Base-by-base conservation (phyloP, 805 yeast species). In the Hanseniaspora jakobsenii region DNA sequence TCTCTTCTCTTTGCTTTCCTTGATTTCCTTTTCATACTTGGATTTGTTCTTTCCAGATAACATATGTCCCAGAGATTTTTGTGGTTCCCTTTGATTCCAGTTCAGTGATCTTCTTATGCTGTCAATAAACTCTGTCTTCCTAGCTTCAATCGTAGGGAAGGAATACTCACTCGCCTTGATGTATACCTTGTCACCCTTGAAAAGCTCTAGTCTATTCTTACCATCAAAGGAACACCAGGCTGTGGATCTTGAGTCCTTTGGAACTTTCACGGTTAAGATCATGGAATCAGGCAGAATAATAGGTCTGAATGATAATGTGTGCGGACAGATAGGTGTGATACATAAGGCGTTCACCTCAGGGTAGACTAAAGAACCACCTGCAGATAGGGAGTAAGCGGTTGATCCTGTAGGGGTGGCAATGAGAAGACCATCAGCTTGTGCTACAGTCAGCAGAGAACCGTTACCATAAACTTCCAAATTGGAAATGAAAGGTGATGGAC, bases 181-280 rank as follows among this genome's bases (percentile, higher is more conserved):
- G 0, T 86, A 75, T 27, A 91, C 82, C 54, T 83, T 86, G 58
- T 85, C 91, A 7, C 97, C 96, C 46, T 75, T 76, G 27, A 66
- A 62, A 37, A 91, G 63, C 58, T 91, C 95, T 3, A 85, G 79
- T 32, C 97, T 67, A 18, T 78, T 77, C 52, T 91, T 78, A 10
- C 98, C 98, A 62, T 91, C 98, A 58, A 91, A 91, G 1, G 95
- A 79, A 1, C 94, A 93, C 94, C 95, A 91, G 0, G 97, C 96
- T 0, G 95, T 83, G 4, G 91, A 76, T 42, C 98, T 66, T 34
- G 94, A 79, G 47, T 70, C 72, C 44, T 76, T 64, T 0, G 97
- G 95, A 3, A 86, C 93, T 54, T 80, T 81, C 4, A 89, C 81
- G 53, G 75, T 79, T 48, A 89, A 64, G 21, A 72, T 68, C 87